Percentiles rank a stretch among this genome's conserved stretches.
phyloP scores from a whole-genome alignment of 495 filamentous ascomycete genomes.

The Chaetomium tenue region DNA sequence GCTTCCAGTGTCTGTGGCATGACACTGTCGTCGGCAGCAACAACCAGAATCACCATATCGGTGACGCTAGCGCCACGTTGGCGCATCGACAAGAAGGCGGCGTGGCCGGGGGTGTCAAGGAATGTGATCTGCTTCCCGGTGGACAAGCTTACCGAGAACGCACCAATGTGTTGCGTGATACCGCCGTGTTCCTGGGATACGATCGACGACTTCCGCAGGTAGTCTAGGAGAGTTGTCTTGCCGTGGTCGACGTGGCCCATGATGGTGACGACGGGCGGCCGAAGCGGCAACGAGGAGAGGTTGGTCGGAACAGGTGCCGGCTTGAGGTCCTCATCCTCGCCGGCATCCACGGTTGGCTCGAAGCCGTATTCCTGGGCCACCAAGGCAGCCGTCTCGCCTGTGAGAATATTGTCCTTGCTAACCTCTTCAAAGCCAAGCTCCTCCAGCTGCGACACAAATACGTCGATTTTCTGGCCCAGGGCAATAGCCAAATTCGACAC shows the following conservation, averaged over 20 bases:
- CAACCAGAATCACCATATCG: slow-evolving; percentile 93
- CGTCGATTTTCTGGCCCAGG: slow-evolving; percentile 64
- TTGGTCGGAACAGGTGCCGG: slow-evolving; percentile 72
- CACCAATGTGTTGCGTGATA: slow-evolving; percentile 98
- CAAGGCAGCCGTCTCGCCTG: slow-evolving; percentile 84
- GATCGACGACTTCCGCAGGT: slow-evolving; percentile 86
- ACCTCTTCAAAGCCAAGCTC: slow-evolving; percentile 83
- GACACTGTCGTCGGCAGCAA: slow-evolving; percentile 95
- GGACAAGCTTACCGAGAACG: slow-evolving; percentile 89
- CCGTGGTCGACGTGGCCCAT: slow-evolving; percentile 99
- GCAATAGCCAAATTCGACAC: slow-evolving; percentile 79
- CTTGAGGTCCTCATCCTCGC: slow-evolving; percentile 66
- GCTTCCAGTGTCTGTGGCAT: slow-evolving; percentile 97
- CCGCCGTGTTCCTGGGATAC: slow-evolving; percentile 90
- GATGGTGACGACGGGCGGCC: slow-evolving; percentile 96
- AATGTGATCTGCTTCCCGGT: slow-evolving; percentile 89
- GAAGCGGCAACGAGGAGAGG: slow-evolving; percentile 61
- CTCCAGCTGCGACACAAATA: slow-evolving; percentile 72
- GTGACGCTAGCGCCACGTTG: slow-evolving; percentile 94
- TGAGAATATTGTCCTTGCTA: slow-evolving; percentile 74
- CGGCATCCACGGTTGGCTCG: slow-evolving; percentile 77
- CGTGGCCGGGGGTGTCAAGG: slow-evolving; percentile 94
- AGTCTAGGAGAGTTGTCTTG: slow-evolving; percentile 95
- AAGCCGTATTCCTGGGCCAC: slow-evolving; percentile 92
- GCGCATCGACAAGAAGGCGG: slow-evolving; percentile 93